Evolutionary conservation across 208 protist species (phyloP), one percentile per base, ranked within the genome.

Genomic region (Trypanosoma theileri): DNA sequence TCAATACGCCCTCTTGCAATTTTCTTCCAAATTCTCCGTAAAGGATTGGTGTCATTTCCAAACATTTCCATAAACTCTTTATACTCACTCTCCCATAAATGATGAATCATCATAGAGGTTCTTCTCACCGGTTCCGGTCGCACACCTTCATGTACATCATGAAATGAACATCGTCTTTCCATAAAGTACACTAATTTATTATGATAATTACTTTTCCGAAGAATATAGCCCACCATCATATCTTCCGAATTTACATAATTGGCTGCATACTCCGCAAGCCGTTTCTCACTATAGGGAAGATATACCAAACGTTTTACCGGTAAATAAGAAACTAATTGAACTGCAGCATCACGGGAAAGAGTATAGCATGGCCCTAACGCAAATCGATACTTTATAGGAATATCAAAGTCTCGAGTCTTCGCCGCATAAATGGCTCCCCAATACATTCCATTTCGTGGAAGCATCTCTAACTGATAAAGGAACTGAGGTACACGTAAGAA

Each of bases 41-140:
- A 35, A 35, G 28, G 28, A 35, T 8, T 8, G 44, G 45, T 53
- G 48, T 16, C 0, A 24, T 35, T 57, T 40, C 53, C 13, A 24
- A 57, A 57, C 17, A n/a, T 4, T 21, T 4, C 4, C 57, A 61
- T 61, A 19, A 61, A 48, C 6, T 48, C 22, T 3, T 1, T 9
- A 26, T 61, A 64, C 44, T 64, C 59, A 40, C 11, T 53, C 24
- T 64, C 44, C 4, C 17, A 21, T n/a, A 64, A 14, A 19, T 64
- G 44, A 53, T 64, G 44, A 31, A 64, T 31, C 45, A 64, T 53
- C 10, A 64, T 42, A 40, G 44, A 53, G 45, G 8, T 40, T 17
- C 24, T 53, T 22, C 11, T 40, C 16, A 64, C 13, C 7, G n/a
- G 9, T n/a, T 13, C 7, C 0, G 17, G 1, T 14, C 24, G 35